These are phyloP conservation scores for Stromatinia cepivora DNA, from an alignment of 2,329 filamentous ascomycete species.

Conservation along the genomic window DNA sequence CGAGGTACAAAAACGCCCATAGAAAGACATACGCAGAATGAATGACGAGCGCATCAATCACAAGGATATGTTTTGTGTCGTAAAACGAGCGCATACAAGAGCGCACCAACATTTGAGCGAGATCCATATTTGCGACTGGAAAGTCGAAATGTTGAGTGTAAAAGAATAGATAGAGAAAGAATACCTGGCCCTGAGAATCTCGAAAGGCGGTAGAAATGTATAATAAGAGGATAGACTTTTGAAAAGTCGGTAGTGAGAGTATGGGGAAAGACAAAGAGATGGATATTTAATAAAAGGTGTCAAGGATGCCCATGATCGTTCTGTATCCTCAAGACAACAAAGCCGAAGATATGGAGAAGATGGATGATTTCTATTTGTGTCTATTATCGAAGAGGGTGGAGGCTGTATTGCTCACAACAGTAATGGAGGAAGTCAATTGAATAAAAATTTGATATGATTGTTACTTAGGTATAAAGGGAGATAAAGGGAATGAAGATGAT, in stretches of 20 bases:
- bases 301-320: constrained; percentile 22
- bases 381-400: neutral
- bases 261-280: constrained; percentile 23
- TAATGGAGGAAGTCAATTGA: neutral
- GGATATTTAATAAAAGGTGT: constrained; percentile 17
- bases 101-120: constrained; percentile 77
- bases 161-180: neutral
- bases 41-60: constrained; percentile 76
- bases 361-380: neutral
- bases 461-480: neutral
- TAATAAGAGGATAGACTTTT: neutral
- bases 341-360: constrained; percentile 8
- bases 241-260: neutral
- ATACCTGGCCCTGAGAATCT: neutral
- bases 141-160: neutral
- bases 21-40: constrained; percentile 61
- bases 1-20: constrained; percentile 15
- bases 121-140: constrained; percentile 53
- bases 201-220: neutral
- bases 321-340: constrained; percentile 7
- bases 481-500: neutral
- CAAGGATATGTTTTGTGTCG: constrained; percentile 77
- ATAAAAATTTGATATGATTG: constrained; percentile 1
- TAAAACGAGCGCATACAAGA: constrained; percentile 86
- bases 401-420: neutral